Percentiles rank a stretch among this genome's conserved stretches.
Conservation (phyloP, 306 rosid species). For the Quercus wislizeni region DNA sequence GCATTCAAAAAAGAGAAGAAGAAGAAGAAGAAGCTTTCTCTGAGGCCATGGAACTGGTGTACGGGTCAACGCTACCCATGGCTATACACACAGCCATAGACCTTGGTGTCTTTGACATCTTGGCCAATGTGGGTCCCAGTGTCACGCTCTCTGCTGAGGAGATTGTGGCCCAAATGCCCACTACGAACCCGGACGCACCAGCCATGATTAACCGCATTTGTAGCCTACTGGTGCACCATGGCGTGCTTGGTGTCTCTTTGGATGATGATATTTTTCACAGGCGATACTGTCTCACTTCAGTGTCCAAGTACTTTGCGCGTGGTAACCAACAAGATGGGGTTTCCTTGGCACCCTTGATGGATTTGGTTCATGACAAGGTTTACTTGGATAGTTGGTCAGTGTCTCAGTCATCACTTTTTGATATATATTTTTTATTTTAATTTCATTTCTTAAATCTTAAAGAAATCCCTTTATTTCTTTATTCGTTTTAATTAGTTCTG, state of each 20-base stretch:
- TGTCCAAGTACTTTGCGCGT: constrained; percentile 32
- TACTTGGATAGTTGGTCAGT: constrained; percentile 39
- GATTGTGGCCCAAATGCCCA: constrained; percentile 28
- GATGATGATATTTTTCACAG: constrained; percentile 6
- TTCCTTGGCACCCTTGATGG: constrained; percentile 32
- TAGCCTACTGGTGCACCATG: constrained; percentile 43
- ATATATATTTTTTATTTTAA: no score
- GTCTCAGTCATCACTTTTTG: no score
- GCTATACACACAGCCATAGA: constrained; percentile 37
- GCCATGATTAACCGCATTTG: constrained; percentile 53
- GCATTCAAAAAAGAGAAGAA: neutral
- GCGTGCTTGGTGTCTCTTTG: constrained; percentile 34
- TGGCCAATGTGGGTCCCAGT: constrained; percentile 35
- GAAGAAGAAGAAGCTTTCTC: constrained; percentile 37
- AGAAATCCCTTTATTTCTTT: no score
- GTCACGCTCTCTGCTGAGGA: constrained; percentile 30
- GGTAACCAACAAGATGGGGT: constrained; percentile 32
- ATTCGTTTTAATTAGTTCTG: no score
- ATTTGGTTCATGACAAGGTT: constrained; percentile 29
- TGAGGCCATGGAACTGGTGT: constrained; percentile 31
- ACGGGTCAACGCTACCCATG: constrained; percentile 24
- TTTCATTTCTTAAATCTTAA: no score
- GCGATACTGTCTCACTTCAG: constrained; percentile 37
- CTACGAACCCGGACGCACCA: constrained; percentile 38
- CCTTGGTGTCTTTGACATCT: constrained; percentile 51